Evolutionary conservation across 2,329 filamentous ascomycete species (phyloP), one percentile per base, ranked within the genome.

Genomic region (Lachnellula cervina): DNA sequence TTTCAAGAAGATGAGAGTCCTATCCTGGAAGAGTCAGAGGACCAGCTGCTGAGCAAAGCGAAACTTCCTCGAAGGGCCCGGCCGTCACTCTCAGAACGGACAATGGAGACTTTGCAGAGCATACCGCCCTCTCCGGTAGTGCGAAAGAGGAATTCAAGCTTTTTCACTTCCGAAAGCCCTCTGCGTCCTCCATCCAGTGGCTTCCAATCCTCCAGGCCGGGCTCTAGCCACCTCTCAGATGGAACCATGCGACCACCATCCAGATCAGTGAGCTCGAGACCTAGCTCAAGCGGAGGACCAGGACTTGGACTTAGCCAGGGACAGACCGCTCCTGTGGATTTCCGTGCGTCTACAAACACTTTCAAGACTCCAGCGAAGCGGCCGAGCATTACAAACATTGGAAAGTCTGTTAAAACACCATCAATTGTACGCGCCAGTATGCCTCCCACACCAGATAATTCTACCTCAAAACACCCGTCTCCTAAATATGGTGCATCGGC

Each of bases 41-140:
- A 49, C 38, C 34, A 37, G 13, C 38, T 32, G 25, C 16, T 25
- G 7, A 34, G 42, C 16, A n/a, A n/a, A 47, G 25, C 17, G 5
- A 43, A 42, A 19, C 23, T 48, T 34, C 38, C 55, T 19, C 50
- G 56, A 45, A 61, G 58, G 49, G 52, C 64, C 46, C 59, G 66
- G 16, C 77, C 81, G 51, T 92, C 89, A 0, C 76, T 97, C 4
- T 84, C 88, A 0, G 92, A 97, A 64, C 80, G 93, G 56, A 95
- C 92, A 0, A 86, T 96, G 43, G 90, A 96, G 69, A 96, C 90
- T 0, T 75, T 97, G 5, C 81, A 90, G 3, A 82, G 84, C 47
- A 76, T 96, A 32, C 89, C 91, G 0, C 84, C 89, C 0, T 94
- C 91, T 0, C 91, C 92, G 4, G 82, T 82, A 0, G 71, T 88